Conservation (phyloP, 2,329 filamentous ascomycete genomes). For the Aspergillus versicolor region DNA sequence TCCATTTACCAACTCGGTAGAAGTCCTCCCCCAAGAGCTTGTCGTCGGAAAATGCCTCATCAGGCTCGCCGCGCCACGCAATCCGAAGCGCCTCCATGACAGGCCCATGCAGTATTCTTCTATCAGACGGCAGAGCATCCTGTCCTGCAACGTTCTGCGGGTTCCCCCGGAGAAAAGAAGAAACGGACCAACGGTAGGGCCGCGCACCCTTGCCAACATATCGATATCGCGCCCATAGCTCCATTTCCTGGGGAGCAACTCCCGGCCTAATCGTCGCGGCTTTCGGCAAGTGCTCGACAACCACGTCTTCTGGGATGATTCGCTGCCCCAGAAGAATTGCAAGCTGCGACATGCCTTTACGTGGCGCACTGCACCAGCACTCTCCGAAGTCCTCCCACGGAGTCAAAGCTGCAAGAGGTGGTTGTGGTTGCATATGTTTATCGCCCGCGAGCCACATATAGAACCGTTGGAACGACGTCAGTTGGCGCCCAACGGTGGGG, state of each 20-base stretch:
- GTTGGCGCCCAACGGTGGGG: slow-evolving; percentile 45
- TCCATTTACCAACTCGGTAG: slow-evolving; percentile 41
- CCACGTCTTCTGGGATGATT: slow-evolving; percentile 67
- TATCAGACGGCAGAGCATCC: slow-evolving; percentile 8
- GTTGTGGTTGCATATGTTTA: slow-evolving; percentile 25
- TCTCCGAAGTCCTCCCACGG: slow-evolving; percentile 78
- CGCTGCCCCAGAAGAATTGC: slow-evolving; percentile 37
- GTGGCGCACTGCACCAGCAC: slow-evolving; percentile 74
- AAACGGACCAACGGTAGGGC: neutral
- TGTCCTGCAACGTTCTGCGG: slow-evolving; percentile 8
- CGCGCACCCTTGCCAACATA: neutral
- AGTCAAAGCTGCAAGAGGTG: slow-evolving; percentile 59
- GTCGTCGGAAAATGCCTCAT: slow-evolving; percentile 37
- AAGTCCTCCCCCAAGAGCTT: slow-evolving; percentile 35
- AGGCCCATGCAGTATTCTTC: slow-evolving; percentile 26
- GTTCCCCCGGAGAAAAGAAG: neutral
- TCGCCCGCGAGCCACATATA: slow-evolving; percentile 10
- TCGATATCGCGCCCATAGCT: slow-evolving; percentile 63
- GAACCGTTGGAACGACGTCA: slow-evolving; percentile 20
- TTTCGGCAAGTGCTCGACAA: slow-evolving; percentile 69
- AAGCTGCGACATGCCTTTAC: slow-evolving; percentile 45
- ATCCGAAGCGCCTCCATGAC: slow-evolving; percentile 32
- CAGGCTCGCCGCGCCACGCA: slow-evolving; percentile 30
- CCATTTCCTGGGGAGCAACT: slow-evolving; percentile 65
- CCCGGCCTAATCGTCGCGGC: slow-evolving; percentile 61